phyloP scores from a whole-genome alignment of 148 eudicot genomes.

The Rhododendron griersonianum region DNA sequence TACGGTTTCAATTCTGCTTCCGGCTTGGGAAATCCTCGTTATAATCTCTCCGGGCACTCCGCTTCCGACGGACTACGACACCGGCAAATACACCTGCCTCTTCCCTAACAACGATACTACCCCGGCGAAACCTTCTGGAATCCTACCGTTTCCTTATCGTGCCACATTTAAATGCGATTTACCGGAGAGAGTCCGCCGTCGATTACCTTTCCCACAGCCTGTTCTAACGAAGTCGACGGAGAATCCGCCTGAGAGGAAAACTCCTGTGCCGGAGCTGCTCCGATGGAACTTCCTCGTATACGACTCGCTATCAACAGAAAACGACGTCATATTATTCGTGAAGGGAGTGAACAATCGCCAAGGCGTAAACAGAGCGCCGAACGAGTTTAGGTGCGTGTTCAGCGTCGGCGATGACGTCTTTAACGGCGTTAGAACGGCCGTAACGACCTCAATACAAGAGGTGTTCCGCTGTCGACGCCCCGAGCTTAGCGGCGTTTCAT shows the following conservation, averaged over 20 bases:
- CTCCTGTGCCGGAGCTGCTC: conserved; percentile 19
- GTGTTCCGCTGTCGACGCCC: conserved; percentile 68
- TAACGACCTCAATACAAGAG: conserved; percentile 48
- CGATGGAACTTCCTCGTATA: conserved; percentile 57
- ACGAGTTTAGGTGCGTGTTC: conserved; percentile 41
- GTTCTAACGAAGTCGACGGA: conserved; percentile 2
- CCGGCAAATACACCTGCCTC: conserved; percentile 26
- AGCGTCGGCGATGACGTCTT: conserved; percentile 27
- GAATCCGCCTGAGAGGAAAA: not conserved
- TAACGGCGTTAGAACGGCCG: conserved; percentile 39
- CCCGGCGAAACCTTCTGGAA: conserved; percentile 39
- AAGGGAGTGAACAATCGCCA: conserved; percentile 63
- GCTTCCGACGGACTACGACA: not conserved
- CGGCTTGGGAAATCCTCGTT: conserved; percentile 55
- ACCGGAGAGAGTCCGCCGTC: conserved; percentile 41
- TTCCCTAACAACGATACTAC: conserved; percentile 27
- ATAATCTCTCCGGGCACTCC: conserved; percentile 29
- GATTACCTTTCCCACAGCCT: conserved; percentile 40
- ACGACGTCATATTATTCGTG: conserved; percentile 60
- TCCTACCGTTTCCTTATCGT: conserved; percentile 27
- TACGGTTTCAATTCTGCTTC: conserved; percentile 41
- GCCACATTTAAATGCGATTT: conserved; percentile 37
- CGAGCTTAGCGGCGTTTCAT: not conserved
- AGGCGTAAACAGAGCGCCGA: conserved; percentile 37
- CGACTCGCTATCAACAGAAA: conserved; percentile 38